These are phyloP conservation scores for Bryum argenteum DNA, from an alignment of 225 moss, liverwort and hornwort species.

Conservation along the genomic window DNA sequence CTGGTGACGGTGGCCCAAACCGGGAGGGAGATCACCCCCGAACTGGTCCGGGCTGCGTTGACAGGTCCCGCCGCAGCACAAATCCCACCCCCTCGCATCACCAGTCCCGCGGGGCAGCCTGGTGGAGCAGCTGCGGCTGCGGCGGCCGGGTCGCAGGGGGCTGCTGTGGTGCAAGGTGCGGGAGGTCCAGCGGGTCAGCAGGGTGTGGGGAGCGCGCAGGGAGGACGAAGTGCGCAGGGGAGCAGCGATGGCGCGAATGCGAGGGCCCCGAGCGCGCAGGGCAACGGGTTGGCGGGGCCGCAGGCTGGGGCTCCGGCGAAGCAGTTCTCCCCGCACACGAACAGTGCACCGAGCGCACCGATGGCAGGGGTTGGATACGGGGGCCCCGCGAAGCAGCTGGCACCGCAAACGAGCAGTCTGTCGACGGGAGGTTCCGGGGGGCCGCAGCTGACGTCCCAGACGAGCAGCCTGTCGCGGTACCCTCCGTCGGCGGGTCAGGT, in stretches of 20 bases:
- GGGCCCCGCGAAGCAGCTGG: constrained; percentile 51
- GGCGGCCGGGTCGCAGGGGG: constrained; percentile 27
- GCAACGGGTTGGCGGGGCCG: constrained; percentile 30
- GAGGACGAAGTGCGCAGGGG: constrained; percentile 30
- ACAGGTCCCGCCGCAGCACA: constrained; percentile 92
- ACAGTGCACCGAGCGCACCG: constrained; percentile 52
- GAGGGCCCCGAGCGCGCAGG: constrained; percentile 33
- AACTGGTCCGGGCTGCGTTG: constrained; percentile 85
- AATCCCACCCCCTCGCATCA: constrained; percentile 89
- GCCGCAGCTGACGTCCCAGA: constrained; percentile 51
- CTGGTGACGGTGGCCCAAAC: constrained; percentile 96
- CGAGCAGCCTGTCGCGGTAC: constrained; percentile 58
- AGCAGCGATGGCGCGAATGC: constrained; percentile 33
- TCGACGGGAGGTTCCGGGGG: constrained; percentile 52
- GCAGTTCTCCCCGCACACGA: constrained; percentile 57
- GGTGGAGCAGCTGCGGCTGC: constrained; percentile 19
- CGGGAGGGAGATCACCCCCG: constrained; percentile 90
- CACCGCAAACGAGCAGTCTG: constrained; percentile 53
- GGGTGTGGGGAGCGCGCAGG: constrained; percentile 34
- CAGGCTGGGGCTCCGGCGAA: constrained; percentile 34
- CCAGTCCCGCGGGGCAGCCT: constrained; percentile 39
- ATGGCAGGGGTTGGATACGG: constrained; percentile 47
- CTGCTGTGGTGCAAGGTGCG: constrained; percentile 18
- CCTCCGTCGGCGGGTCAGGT: constrained; percentile 63
- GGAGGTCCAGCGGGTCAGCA: constrained; percentile 25